These are phyloP conservation scores for Metschnikowia orientalis DNA, from an alignment of 805 yeast species.

Conservation along the genomic window DNA sequence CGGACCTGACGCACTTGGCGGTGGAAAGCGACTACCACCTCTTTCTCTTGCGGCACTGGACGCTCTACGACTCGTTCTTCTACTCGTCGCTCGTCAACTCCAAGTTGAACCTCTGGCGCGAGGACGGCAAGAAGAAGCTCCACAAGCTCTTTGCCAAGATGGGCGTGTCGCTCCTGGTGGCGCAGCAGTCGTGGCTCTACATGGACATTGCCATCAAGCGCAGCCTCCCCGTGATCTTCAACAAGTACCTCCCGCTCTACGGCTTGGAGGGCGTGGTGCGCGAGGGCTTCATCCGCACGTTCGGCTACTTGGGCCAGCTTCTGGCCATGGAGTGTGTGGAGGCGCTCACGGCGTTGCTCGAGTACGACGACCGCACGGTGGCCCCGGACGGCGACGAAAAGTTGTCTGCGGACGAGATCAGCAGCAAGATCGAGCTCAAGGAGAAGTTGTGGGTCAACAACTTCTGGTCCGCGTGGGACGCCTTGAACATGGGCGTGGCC, in stretches of 20 bases:
- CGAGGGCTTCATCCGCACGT: constrained; percentile 82
- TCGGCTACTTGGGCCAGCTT: constrained; percentile 81
- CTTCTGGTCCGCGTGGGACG: constrained; percentile 60
- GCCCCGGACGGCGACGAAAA: constrained; percentile 20
- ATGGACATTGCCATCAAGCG: constrained; percentile 78
- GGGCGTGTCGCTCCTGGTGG: constrained; percentile 89
- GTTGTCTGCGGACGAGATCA: constrained; percentile 21
- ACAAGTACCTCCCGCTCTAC: constrained; percentile 63
- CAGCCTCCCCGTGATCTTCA: constrained; percentile 63
- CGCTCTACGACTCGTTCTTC: constrained; percentile 82
- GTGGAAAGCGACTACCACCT: constrained; percentile 82
- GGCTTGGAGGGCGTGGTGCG: constrained; percentile 79
- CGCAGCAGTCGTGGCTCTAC: constrained; percentile 89
- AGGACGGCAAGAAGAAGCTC: constrained; percentile 78
- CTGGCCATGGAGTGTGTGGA: constrained; percentile 94
- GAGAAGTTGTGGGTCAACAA: constrained; percentile 72
- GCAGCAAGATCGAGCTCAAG: constrained; percentile 32
- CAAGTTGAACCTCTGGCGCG: constrained; percentile 82
- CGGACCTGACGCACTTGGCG: constrained; percentile 45
- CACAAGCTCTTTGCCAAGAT: constrained; percentile 92
- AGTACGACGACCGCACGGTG: constrained; percentile 29
- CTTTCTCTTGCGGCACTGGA: constrained; percentile 87
- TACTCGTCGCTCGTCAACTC: constrained; percentile 92
- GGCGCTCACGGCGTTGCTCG: constrained; percentile 78
- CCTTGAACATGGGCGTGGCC: constrained; percentile 35